Conservation (phyloP, 2,329 filamentous ascomycete species). For the Botryosphaeria dothidea region DNA sequence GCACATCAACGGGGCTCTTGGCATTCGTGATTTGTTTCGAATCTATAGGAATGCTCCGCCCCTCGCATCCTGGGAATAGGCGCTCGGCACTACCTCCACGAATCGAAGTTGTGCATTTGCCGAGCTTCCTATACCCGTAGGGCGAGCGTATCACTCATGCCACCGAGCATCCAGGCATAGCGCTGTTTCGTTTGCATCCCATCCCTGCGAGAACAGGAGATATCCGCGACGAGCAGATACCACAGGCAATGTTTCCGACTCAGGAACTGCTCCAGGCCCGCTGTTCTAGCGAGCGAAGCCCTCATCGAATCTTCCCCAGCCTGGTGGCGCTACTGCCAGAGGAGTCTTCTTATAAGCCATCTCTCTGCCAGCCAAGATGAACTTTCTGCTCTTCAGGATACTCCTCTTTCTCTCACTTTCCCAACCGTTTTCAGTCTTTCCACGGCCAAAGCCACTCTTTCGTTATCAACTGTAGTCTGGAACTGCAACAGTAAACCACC, state of each 20-base stretch:
- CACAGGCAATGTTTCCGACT: background rate
- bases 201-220: constrained; percentile 2
- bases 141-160: background rate
- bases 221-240: background rate
- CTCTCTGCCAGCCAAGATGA: background rate
- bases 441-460: background rate
- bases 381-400: background rate
- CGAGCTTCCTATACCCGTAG: background rate
- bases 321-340: background rate
- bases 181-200: constrained; percentile 7
- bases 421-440: constrained; percentile 8
- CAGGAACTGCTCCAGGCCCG: background rate
- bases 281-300: background rate
- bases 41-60: constrained; percentile 3
- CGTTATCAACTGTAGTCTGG: constrained; percentile 8
- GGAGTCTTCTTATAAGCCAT: background rate
- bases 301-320: background rate
- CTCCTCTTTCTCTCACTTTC: constrained; percentile 2
- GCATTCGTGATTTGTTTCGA: constrained; percentile 9
- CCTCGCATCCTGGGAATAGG: background rate
- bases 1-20: constrained; percentile 14
- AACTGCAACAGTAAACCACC: background rate
- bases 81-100: background rate
- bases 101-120: background rate
- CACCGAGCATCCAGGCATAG: background rate